Base-by-base conservation (phyloP, 495 filamentous ascomycete genomes). In the Podospora comata region DNA sequence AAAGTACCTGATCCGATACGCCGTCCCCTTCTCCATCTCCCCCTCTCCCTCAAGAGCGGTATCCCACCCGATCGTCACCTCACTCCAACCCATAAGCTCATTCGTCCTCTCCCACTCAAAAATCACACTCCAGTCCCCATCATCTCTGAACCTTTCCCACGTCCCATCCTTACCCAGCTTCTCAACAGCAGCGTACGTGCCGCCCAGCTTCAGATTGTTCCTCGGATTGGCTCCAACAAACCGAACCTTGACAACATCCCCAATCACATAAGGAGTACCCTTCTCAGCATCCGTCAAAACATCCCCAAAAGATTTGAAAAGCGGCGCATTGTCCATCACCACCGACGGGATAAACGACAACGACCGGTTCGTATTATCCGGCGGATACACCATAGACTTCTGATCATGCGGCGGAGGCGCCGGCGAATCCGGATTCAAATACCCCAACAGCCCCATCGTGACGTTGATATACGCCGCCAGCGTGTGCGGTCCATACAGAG, bases 211-310 rank as follows among this genome's bases (percentile, higher is more conserved):
- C 34, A 97, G 85, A 67, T 96, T 88, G 72, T 99, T 97, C 48
- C 94, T 83, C 20, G 94, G 94, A 69, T 97, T 97, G 3, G 94
- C 93, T 55, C 91, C 95, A 16, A 95, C 87, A 77, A 99, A 97
- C 0, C 79, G 87, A 0, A 81, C 90, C 7, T 76, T 85, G 64
- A 93, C 86, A 26, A 72, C 74, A 30, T 85, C 82, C 9, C 91
- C 90, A 30, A 84, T 82, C 9, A 91, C 89, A 11, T 79, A 80
- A 3, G 74, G 66, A 67, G 92, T 95, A 16, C 75, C 64, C 39
- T 70, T 67, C 5, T 79, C 73, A 4, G 87, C 86, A 65, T 93
- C 90, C 5, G 77, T 79, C 56, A 88, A 72, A 4, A 96, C 85
- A 23, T 91, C 84, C n/a, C 94, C 94, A 74, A 92, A 97, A 0